Evolutionary conservation across 805 yeast genomes (phyloP).

Genomic region (Hanseniaspora pseudoguilliermondii): DNA sequence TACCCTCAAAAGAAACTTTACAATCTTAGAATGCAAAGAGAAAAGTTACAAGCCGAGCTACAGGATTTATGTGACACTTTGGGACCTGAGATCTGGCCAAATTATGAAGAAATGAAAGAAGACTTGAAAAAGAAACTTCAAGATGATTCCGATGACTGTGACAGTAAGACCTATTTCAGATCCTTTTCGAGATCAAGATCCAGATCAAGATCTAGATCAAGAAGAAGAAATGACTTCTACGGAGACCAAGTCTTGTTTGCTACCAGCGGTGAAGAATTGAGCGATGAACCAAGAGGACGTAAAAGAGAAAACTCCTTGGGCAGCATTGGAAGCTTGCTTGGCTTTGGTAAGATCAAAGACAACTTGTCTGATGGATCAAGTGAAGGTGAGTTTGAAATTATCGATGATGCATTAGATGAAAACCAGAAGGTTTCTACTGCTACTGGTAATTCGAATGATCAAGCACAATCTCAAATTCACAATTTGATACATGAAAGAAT

Average conservation of each 20-base stretch:
- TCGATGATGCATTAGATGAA: not conserved
- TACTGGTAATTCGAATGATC: not conserved
- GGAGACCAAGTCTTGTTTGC: slow-evolving; percentile 5
- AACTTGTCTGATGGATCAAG: slow-evolving; percentile 14
- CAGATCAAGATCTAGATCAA: slow-evolving; percentile 11
- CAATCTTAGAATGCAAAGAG: slow-evolving; percentile 47
- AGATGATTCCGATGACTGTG: not conserved
- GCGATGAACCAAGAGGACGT: slow-evolving; percentile 15
- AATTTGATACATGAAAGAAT: slow-evolving; percentile 8
- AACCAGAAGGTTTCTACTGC: not conserved
- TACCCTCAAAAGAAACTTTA: slow-evolving; percentile 33
- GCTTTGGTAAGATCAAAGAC: slow-evolving; percentile 12
- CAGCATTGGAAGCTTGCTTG: slow-evolving; percentile 13
- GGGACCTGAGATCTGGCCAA: slow-evolving; percentile 83
- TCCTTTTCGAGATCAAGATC: not conserved
- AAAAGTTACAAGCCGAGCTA: slow-evolving; percentile 52
- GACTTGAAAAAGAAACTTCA: slow-evolving; percentile 9
- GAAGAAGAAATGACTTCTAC: slow-evolving; percentile 5
- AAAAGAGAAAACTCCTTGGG: slow-evolving; percentile 14
- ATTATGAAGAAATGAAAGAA: slow-evolving; percentile 40
- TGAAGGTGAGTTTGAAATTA: slow-evolving; percentile 12
- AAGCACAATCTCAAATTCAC: not conserved
- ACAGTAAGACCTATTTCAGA: slow-evolving; percentile 5
- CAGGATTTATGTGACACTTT: slow-evolving; percentile 67
- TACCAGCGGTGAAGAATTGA: slow-evolving; percentile 1